phyloP scores from a whole-genome alignment of 441 rosid species.

The Adansonia gregorii region DNA sequence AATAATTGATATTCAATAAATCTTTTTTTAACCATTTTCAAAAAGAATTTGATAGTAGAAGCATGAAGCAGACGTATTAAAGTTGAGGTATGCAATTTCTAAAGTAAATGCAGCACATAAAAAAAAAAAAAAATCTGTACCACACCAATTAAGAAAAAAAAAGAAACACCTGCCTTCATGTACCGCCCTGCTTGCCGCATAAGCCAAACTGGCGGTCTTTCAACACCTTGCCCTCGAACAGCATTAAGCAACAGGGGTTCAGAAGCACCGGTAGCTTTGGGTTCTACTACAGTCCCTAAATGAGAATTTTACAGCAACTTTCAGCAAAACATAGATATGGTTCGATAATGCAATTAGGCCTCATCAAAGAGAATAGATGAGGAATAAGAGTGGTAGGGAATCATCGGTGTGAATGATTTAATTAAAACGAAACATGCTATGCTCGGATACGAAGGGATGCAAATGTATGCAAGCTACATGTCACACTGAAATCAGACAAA shows the following conservation, averaged over 20 bases:
- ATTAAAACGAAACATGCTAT: conserved; percentile 5
- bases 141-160: too few relatives aligned
- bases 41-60: not conserved
- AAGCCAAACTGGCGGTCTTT: conserved; percentile 99
- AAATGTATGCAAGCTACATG: conserved; percentile 13
- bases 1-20: not conserved
- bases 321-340: not conserved
- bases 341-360: conserved; percentile 2
- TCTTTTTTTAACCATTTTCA: not conserved
- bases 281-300: conserved; percentile 63
- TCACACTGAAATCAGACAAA: not conserved
- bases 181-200: conserved; percentile 99
- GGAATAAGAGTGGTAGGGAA: not conserved
- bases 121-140: not conserved
- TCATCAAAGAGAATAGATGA: not conserved
- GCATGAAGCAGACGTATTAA: not conserved
- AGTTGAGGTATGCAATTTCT: conserved; percentile 5
- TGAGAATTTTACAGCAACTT: conserved; percentile 6
- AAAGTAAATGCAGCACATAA: not conserved
- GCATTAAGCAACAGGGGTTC: conserved; percentile 91
- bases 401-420: not conserved
- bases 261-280: conserved; percentile 44
- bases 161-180: conserved; percentile 87
- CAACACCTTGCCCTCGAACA: conserved; percentile 86
- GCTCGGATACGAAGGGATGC: conserved; percentile 6